Evolutionary conservation across 306 rosid species (phyloP), one percentile per base, ranked within the genome.

Genomic region (Castanopsis chinensis): DNA sequence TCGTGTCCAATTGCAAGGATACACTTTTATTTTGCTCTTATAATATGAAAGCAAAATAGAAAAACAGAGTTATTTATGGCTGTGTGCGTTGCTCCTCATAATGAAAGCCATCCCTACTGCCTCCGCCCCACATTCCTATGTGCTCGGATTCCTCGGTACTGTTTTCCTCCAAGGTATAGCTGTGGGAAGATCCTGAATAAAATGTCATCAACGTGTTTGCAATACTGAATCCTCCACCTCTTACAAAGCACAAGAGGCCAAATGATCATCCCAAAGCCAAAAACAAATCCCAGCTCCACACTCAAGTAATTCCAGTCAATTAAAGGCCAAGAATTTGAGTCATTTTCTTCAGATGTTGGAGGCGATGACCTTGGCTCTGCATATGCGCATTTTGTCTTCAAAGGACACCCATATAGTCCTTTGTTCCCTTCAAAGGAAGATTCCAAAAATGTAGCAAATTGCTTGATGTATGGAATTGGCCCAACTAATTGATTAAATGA

Each of bases 401-500:
- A 69, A 19, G 82, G 80, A 9, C 14, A 30, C 1, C 86, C 77
- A 20, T 53, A 78, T 20, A 78, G 1, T 69, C 72, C 72, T 17
- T 23, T 3, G 6, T 83, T 83, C 2, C 86, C 73, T 55, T 0
- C 9, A 5, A 23, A 83, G n/a, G 75, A 79, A 43, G 37, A 19
- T 59, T 6, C 57, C 14, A 15, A 7, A 59, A 83, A 83, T 67
- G 79, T 27, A 18, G 21, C 55, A 23, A 81, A 21, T 28, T 83
- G 86, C 25, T 35, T 52, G 13, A 63, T 33, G 0, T 0, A 0
- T 2, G 90, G 88, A 2, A 87, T 87, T 3, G 0, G 5, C 3
- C 90, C 90, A 0, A 7, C 75, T 61, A 87, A 33, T 6, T 28
- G 74, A 43, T 87, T 87, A n/a, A 25, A 0, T 0, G 88, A 87